Evolutionary conservation across 108 stramenopile genomes (phyloP).

Genomic region (Schizochytrium sp.): DNA sequence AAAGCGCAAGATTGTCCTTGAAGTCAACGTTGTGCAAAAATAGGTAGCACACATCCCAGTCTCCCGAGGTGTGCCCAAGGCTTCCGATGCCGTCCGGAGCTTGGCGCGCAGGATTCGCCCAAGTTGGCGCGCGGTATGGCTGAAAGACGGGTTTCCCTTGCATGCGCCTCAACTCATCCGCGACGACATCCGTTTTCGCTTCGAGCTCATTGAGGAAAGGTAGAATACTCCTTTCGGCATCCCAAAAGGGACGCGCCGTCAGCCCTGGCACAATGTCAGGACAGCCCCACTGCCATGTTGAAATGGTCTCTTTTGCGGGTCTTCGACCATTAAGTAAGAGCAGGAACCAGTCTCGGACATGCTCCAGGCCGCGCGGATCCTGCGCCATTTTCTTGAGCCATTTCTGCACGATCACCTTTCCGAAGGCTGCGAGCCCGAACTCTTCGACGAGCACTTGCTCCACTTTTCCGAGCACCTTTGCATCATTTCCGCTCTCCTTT

Average conservation of each 20-base stretch:
- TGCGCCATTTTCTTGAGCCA: background rate
- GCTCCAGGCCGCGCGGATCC: background rate
- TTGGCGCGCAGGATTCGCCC: background rate
- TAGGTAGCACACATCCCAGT: constrained; percentile 55
- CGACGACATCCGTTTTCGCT: background rate
- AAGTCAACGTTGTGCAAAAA: constrained; percentile 41
- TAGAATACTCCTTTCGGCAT: background rate
- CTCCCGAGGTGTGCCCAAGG: constrained; percentile 21
- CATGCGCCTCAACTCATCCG: background rate
- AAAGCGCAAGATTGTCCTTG: constrained; percentile 13
- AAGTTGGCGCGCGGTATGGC: constrained; percentile 27
- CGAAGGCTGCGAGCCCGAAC: background rate
- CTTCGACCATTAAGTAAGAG: background rate
- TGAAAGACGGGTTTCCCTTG: constrained; percentile 16
- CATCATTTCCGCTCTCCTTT: background rate
- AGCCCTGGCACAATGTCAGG: constrained; percentile 19
- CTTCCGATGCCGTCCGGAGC: background rate
- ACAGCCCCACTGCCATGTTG: background rate
- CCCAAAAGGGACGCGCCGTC: constrained; percentile 8
- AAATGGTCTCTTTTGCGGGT: background rate
- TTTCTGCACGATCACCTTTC: background rate
- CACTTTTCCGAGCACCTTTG: background rate
- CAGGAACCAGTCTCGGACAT: constrained; percentile 12
- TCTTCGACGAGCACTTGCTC: background rate
- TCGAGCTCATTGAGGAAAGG: background rate